These are phyloP conservation scores for Stevia rebaudiana DNA, from an alignment of 140 eudicot genomes.

Conservation along the genomic window DNA sequence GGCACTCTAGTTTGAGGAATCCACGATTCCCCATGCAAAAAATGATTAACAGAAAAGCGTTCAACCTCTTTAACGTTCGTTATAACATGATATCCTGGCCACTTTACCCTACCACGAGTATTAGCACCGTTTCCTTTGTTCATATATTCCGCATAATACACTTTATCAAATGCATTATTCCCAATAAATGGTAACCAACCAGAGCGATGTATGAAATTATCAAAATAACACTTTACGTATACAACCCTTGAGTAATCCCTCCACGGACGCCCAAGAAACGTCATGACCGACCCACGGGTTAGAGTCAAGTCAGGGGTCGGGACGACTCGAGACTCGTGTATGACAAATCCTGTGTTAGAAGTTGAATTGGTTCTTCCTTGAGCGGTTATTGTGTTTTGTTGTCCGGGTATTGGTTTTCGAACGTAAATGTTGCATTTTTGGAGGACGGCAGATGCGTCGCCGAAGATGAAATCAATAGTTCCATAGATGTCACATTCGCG, in stretches of 20 bases:
- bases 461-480: neutral
- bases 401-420: conserved; percentile 19
- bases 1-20: conserved; percentile 36
- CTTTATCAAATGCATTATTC: neutral
- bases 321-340: conserved; percentile 24
- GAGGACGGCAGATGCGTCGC: conserved; percentile 20
- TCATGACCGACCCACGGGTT: neutral
- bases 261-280: conserved; percentile 45
- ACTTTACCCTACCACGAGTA: conserved; percentile 35
- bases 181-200: conserved; percentile 20
- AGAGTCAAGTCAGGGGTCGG: conserved; percentile 17
- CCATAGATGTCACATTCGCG: conserved; percentile 16
- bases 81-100: conserved; percentile 41
- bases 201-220: neutral
- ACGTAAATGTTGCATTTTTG: conserved; percentile 43
- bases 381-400: conserved; percentile 33
- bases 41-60: conserved; percentile 19
- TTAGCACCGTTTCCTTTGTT: conserved; percentile 30
- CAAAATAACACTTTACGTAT: conserved; percentile 21
- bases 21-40: conserved; percentile 34
- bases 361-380: conserved; percentile 32
- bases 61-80: conserved; percentile 24
- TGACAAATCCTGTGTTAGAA: conserved; percentile 28
- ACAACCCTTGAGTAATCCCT: conserved; percentile 31
- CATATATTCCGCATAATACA: conserved; percentile 38